Percentiles rank a stretch among this genome's conserved stretches.
phyloP scores from a whole-genome alignment of 139 green algal species.

The Tetraselmis striata region DNA sequence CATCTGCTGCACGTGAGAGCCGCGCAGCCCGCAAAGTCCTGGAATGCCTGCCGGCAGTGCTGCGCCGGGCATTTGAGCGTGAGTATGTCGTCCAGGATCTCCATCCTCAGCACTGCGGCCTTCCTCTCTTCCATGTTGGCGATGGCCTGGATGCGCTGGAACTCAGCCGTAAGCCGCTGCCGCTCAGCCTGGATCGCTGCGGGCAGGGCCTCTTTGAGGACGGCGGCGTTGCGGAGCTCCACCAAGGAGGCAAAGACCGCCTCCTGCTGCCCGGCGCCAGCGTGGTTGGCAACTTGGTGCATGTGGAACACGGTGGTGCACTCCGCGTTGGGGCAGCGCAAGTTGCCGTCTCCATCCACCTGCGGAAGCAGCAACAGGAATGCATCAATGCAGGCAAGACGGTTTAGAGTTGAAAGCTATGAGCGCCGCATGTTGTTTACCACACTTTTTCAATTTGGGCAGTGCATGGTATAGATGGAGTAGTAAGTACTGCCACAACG shows the following conservation, averaged over 20 bases:
- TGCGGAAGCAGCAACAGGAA: too few species aligned
- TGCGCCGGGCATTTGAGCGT: not conserved
- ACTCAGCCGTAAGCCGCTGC: not conserved
- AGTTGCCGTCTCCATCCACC: not conserved
- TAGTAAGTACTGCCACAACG: too few species aligned
- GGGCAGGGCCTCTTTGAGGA: not conserved
- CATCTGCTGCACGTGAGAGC: conserved; percentile 13
- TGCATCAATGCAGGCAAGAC: too few species aligned
- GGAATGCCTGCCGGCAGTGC: conserved; percentile 13
- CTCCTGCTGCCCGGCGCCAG: not conserved
- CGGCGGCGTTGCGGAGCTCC: not conserved
- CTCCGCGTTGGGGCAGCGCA: not conserved
- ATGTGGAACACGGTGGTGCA: not conserved
- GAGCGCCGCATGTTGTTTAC: too few species aligned
- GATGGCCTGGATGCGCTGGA: not conserved
- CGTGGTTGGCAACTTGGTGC: not conserved
- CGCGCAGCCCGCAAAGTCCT: conserved; percentile 15
- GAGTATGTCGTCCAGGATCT: not conserved
- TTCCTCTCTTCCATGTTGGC: not conserved
- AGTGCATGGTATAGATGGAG: too few species aligned
- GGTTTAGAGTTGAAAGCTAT: too few species aligned
- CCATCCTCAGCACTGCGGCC: not conserved
- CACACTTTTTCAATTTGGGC: too few species aligned
- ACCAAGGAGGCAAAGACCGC: not conserved
- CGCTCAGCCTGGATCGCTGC: not conserved